These are phyloP conservation scores for Laguncularia racemosa DNA, from an alignment of 345 rosid species.

Conservation along the genomic window DNA sequence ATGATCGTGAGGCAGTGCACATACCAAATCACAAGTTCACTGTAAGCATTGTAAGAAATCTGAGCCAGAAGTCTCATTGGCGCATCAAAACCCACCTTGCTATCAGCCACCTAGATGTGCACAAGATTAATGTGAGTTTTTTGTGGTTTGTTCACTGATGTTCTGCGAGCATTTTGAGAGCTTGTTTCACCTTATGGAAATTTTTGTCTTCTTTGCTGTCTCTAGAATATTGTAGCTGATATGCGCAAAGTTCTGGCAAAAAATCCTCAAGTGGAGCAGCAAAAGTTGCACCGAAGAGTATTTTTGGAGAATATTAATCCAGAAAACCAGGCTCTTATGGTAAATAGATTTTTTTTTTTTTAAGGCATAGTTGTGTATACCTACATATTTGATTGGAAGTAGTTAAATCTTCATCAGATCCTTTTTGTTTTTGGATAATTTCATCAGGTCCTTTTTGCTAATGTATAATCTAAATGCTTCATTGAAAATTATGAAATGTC, in stretches of 20 bases:
- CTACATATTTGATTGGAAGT: no score
- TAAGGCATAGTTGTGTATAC: no score
- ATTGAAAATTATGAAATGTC: no score
- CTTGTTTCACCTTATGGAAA: conserved; percentile 4
- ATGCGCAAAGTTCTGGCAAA: conserved; percentile 97
- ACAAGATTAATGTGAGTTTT: conserved; percentile 69
- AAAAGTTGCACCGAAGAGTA: conserved; percentile 86
- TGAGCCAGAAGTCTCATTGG: conserved; percentile 95
- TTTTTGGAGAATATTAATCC: conserved; percentile 60
- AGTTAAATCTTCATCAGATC: no score
- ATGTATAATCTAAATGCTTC: no score
- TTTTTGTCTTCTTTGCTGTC: conserved; percentile 7
- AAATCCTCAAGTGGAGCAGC: conserved; percentile 93
- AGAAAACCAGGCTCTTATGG: conserved; percentile 83
- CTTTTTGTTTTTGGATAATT: no score
- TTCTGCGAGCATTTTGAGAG: neutral
- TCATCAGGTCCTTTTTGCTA: no score
- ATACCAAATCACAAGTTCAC: conserved; percentile 94
- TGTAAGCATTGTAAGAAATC: conserved; percentile 84
- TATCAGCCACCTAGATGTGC: conserved; percentile 86
- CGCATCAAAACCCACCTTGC: conserved; percentile 85
- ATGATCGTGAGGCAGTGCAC: conserved; percentile 94
- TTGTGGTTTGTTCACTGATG: conserved; percentile 7
- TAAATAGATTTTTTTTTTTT: conserved; percentile 15
- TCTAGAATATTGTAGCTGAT: conserved; percentile 74